Conservation (phyloP, 495 filamentous ascomycete genomes). For the Neurospora sp. region DNA sequence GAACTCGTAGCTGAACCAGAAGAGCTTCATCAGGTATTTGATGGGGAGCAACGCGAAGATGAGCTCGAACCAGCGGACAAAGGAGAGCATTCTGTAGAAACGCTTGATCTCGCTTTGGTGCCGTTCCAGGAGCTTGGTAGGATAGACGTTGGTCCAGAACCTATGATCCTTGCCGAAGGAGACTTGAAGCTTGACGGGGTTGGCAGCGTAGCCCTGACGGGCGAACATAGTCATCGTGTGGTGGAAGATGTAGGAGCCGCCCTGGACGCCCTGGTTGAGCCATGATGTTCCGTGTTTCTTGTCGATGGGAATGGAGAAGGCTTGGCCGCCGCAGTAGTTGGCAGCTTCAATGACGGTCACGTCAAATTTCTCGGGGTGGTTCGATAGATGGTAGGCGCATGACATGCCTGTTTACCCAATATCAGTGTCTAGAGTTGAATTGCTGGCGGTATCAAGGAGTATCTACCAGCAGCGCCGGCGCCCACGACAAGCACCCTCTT, state of each 20-base stretch:
- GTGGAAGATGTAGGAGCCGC: constrained; percentile 68
- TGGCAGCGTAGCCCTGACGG: constrained; percentile 53
- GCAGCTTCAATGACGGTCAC: constrained; percentile 64
- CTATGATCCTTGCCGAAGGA: constrained; percentile 67
- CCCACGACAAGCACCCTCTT: constrained; percentile 52
- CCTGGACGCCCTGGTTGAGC: constrained; percentile 82
- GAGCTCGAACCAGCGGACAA: constrained; percentile 60
- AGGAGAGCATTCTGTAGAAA: constrained; percentile 52
- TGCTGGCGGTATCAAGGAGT: background rate
- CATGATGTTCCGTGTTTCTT: constrained; percentile 58
- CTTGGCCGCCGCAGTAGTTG: constrained; percentile 67
- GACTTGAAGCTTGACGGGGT: constrained; percentile 66
- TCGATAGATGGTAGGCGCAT: constrained; percentile 61
- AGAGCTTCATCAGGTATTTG: constrained; percentile 55
- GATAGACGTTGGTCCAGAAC: constrained; percentile 80
- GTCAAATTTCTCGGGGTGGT: constrained; percentile 64
- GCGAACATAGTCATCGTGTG: constrained; percentile 74
- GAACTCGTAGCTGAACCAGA: constrained; percentile 66
- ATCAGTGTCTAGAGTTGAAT: background rate
- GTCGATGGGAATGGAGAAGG: constrained; percentile 66
- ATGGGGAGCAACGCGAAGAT: constrained; percentile 67
- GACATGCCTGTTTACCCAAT: constrained; percentile 37
- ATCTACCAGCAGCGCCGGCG: constrained; percentile 49
- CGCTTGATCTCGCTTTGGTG: constrained; percentile 56
- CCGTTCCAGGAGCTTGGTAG: constrained; percentile 52